A percentile compares a stretch with the other conserved stretches of the same genome.
Evolutionary conservation across 129 eudicot genomes (phyloP).

Genomic region (Centrapalus pauciflorus): DNA sequence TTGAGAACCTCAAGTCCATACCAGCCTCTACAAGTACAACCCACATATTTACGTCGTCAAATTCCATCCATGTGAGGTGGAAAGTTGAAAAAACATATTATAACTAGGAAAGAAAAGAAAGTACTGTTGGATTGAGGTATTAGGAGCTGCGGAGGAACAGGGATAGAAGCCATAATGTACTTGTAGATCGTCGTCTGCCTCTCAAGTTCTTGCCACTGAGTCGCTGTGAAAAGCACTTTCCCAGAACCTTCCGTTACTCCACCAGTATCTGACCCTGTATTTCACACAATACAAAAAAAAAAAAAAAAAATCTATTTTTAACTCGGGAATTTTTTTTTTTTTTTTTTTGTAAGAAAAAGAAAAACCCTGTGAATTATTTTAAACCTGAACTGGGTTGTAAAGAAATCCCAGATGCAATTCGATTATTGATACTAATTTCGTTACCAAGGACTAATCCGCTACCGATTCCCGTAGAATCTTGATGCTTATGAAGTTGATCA

Average conservation of each 20-base stretch:
- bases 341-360: neutral
- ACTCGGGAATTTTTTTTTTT: neutral
- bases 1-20: conserved; percentile 48
- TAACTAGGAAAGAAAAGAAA: neutral
- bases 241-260: conserved; percentile 20
- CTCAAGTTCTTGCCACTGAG: conserved; percentile 72
- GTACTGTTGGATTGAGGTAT: conserved; percentile 55
- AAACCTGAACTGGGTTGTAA: conserved; percentile 27
- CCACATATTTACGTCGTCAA: neutral
- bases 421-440: neutral
- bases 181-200: conserved; percentile 64
- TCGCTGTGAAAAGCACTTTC: conserved; percentile 48
- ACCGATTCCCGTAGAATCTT: neutral
- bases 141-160: conserved; percentile 60
- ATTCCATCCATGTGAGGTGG: neutral
- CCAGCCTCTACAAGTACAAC: conserved; percentile 14
- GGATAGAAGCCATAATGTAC: conserved; percentile 59
- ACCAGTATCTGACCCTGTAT: conserved; percentile 30
- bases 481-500: conserved; percentile 11
- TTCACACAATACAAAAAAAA: neutral
- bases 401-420: conserved; percentile 16
- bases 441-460: conserved; percentile 11
- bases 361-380: too few relatives aligned
- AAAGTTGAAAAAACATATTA: neutral
- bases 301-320: neutral